Evolutionary conservation across 2,329 filamentous ascomycete genomes (phyloP).

Genomic region (Chaetomium globosum): DNA sequence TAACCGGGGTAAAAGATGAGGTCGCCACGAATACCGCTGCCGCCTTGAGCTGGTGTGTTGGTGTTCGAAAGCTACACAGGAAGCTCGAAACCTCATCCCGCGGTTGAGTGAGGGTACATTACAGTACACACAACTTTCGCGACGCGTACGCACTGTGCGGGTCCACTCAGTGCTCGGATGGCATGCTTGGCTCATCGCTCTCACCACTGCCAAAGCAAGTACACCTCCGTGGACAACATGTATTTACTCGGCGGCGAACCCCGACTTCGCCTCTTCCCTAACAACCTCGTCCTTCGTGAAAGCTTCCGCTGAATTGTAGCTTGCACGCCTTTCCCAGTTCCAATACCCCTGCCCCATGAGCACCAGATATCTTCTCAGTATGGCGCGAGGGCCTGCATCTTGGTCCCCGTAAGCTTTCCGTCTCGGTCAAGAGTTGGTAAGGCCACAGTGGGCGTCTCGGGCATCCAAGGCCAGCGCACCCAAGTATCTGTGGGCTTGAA

Average conservation of each 20-base stretch:
- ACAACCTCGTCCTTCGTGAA: neutral
- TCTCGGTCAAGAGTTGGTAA: neutral
- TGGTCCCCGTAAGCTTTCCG: neutral
- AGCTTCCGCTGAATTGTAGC: constrained; percentile 11
- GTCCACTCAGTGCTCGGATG: neutral
- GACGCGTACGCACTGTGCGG: neutral
- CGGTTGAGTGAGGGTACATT: neutral
- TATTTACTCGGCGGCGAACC: neutral
- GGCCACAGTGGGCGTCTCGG: neutral
- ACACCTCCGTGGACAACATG: neutral
- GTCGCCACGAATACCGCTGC: neutral
- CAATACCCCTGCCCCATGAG: neutral
- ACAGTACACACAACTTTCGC: neutral
- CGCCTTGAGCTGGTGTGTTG: constrained; percentile 13
- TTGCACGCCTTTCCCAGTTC: constrained; percentile 15
- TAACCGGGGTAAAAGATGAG: neutral
- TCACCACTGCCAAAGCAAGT: neutral
- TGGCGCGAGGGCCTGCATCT: neutral
- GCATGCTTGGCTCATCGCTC: neutral
- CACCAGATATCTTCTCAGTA: neutral
- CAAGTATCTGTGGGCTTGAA: neutral
- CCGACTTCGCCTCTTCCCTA: neutral
- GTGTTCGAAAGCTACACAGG: neutral
- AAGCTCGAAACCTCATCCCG: constrained; percentile 13
- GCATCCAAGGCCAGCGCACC: constrained; percentile 11